phyloP scores from a whole-genome alignment of 2,329 filamentous ascomycete genomes.

The Ceratocystis alfenasii region DNA sequence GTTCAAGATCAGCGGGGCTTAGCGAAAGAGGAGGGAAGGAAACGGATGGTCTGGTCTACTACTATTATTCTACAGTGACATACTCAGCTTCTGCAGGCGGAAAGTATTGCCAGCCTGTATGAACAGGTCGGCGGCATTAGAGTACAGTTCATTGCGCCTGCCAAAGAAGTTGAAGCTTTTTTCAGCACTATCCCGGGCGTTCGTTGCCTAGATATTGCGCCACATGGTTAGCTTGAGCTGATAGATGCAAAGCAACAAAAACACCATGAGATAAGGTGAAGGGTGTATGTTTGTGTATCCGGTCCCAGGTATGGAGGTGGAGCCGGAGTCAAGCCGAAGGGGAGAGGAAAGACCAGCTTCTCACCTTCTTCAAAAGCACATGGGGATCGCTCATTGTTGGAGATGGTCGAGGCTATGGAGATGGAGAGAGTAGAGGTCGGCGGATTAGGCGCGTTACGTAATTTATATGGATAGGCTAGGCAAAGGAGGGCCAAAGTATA shows the following conservation, averaged over 20 bases:
- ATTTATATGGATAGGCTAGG: no score
- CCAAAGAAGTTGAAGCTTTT: constrained; percentile 85
- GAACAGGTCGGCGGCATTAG: constrained; percentile 78
- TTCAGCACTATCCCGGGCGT: constrained; percentile 59
- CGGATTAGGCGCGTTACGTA: neutral
- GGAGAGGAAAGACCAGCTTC: constrained; percentile 11
- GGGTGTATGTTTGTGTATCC: no score
- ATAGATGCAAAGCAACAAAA: neutral
- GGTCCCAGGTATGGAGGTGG: no score
- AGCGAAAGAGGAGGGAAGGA: neutral
- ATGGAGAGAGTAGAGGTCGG: neutral
- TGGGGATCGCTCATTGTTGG: constrained; percentile 45
- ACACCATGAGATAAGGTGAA: neutral
- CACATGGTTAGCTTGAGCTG: neutral
- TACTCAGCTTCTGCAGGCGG: constrained; percentile 74
- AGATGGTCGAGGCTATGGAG: neutral
- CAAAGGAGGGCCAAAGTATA: no score
- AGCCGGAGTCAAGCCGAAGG: no score
- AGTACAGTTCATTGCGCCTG: constrained; percentile 74
- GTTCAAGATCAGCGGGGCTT: no score
- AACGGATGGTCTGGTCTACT: constrained; percentile 6
- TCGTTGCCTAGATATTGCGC: constrained; percentile 59
- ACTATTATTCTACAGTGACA: constrained; percentile 25
- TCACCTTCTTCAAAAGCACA: constrained; percentile 65
- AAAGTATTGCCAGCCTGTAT: constrained; percentile 85